phyloP scores from a whole-genome alignment of 805 yeast species.

The Zygotorulaspora chibaensis region DNA sequence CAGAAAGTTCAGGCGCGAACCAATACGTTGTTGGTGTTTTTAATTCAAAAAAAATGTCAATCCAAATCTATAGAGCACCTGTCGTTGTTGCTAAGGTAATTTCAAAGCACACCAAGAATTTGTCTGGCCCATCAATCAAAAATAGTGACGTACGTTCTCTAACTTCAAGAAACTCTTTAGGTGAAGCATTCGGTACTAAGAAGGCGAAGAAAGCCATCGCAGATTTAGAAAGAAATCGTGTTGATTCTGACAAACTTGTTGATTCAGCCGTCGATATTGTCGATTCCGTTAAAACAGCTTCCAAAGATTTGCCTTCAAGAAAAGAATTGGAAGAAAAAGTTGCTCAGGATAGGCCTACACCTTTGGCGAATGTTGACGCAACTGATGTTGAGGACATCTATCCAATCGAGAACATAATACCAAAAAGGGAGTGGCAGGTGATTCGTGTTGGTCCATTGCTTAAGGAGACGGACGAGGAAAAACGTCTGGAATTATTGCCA shows the following conservation, averaged over 20 bases:
- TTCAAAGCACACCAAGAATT: constrained; percentile 53
- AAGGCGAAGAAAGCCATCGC: constrained; percentile 88
- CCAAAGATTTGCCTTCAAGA: constrained; percentile 69
- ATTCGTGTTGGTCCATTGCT: constrained; percentile 62
- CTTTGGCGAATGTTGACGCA: constrained; percentile 72
- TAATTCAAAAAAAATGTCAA: constrained; percentile 59
- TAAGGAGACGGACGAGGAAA: constrained; percentile 47
- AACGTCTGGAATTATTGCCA: constrained; percentile 59
- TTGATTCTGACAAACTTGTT: constrained; percentile 78
- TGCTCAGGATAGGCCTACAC: constrained; percentile 76
- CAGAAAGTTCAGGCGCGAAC: constrained; percentile 35
- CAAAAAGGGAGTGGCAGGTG: constrained; percentile 55
- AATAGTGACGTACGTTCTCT: constrained; percentile 43
- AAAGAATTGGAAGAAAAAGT: constrained; percentile 54
- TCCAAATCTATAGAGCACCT: constrained; percentile 64
- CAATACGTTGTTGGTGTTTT: constrained; percentile 72
- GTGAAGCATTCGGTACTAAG: constrained; percentile 96
- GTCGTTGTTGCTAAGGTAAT: constrained; percentile 59
- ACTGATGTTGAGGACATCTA: constrained; percentile 78
- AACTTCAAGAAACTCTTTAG: constrained; percentile 75
- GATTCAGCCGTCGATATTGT: constrained; percentile 75
- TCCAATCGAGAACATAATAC: constrained; percentile 66
- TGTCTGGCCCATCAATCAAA: constrained; percentile 59
- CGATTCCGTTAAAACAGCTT: constrained; percentile 67
- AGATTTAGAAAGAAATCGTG: constrained; percentile 74